Percentiles rank a stretch among this genome's conserved stretches.
phyloP scores from a whole-genome alignment of 495 filamentous ascomycete species.

The Penicillium cosmopolitanum region DNA sequence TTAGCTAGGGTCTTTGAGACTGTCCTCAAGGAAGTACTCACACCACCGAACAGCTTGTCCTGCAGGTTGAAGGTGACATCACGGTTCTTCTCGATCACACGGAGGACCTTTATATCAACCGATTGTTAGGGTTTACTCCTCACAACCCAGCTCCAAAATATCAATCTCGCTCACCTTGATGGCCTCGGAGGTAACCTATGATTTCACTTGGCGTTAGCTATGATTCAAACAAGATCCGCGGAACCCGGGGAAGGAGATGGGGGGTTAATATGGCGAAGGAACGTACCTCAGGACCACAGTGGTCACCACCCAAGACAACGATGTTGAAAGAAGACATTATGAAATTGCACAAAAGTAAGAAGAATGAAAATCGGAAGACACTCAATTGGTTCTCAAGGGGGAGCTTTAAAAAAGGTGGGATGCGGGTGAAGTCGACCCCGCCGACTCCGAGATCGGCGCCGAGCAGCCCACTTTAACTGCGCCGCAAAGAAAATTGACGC shows the following conservation, averaged over 20 bases:
- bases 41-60: conserved; percentile 90
- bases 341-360: conserved; percentile 13
- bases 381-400: conserved; percentile 23
- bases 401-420: conserved; percentile 33
- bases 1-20: background rate
- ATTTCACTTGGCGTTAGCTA: conserved; percentile 13
- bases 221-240: conserved; percentile 8
- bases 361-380: conserved; percentile 17
- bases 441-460: conserved; percentile 37
- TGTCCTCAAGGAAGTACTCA: conserved; percentile 52
- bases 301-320: conserved; percentile 83
- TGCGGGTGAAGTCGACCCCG: conserved; percentile 34
- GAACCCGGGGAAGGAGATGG: conserved; percentile 8
- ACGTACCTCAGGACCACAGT: conserved; percentile 91
- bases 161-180: conserved; percentile 67
- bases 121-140: conserved; percentile 13
- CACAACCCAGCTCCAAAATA: background rate
- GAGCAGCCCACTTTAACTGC: conserved; percentile 4
- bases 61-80: conserved; percentile 85
- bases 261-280: conserved; percentile 1
- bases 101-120: conserved; percentile 53
- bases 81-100: conserved; percentile 69
- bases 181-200: conserved; percentile 68
- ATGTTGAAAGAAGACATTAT: conserved; percentile 58
- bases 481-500: background rate